Base-by-base conservation (phyloP, 805 yeast species). In the Suhomyces sp. region DNA sequence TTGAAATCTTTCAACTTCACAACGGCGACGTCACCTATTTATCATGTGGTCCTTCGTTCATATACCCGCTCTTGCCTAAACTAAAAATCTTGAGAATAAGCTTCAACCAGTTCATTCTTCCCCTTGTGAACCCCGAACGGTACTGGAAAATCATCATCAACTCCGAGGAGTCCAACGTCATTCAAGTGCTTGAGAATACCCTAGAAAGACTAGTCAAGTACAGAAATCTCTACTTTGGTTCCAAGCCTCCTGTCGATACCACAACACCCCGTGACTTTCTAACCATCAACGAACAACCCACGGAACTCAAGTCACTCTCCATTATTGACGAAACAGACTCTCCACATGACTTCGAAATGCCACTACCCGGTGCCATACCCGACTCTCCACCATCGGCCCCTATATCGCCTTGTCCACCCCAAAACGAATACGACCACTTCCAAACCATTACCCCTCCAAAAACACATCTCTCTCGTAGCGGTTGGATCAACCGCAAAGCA, bases 11-110 rank as follows among this genome's bases (percentile, higher is more conserved):
- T 57, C 84, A 82, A 61, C 68, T 85, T 24, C 82, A 80, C 57
- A 78, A 78, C 53, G 80, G 82, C 17, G 76, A 72, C 52, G 84
- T 83, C 7, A 79, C 85, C 1, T 86, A 84, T 62, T 61, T 86
- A 40, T 79, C 83, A 10, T 86, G 90, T 67, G 91, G 88, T 0
- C 65, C 67, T n/a, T 73, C 82, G 4, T 80, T 89, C 37, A 80
- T 87, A 1, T 87, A 87, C 61, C 96, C 96, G 3, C 78, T 89
- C 12, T 68, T 89, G 48, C 89, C 90, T 3, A 80, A 77, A 54
- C 65, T 85, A 49, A 80, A 82, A 58, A 73, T 89, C 2, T 65
- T 86, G 53, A 71, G 87, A 58, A 74, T 78, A 9, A 68, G 71
- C 20, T 55, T 53, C 45, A 73, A 72, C 47, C 79, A 77, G 57